Evolutionary conservation across 2,329 filamentous ascomycete genomes (phyloP).

Genomic region (Acephala macrosclerotiorum): DNA sequence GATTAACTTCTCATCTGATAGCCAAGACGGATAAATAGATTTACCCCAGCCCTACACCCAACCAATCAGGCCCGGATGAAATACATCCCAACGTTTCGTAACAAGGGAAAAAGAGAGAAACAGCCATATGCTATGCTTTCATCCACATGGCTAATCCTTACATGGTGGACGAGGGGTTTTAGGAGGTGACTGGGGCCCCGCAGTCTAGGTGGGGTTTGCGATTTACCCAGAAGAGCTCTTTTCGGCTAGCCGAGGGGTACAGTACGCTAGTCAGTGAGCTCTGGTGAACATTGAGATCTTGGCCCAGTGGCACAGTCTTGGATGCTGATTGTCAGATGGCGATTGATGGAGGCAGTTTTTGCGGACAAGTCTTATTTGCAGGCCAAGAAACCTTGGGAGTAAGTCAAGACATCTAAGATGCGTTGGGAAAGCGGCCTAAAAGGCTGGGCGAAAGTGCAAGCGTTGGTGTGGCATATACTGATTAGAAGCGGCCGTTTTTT

Average conservation of each 20-base stretch:
- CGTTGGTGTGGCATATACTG: not conserved
- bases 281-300: not conserved
- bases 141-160: not conserved
- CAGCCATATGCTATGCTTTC: conserved; percentile 16
- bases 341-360: conserved; percentile 7
- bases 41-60: not conserved
- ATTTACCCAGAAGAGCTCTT: conserved; percentile 13
- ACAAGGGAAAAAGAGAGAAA: conserved; percentile 3
- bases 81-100: not conserved
- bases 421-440: not conserved
- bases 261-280: not conserved
- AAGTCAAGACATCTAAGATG: not conserved
- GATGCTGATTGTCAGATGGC: not conserved
- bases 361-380: conserved; percentile 5
- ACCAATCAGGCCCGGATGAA: not conserved
- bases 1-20: not conserved
- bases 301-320: not conserved
- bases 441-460: not conserved
- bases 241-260: not conserved
- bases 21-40: conserved; percentile 20
- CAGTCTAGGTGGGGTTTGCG: not conserved
- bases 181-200: conserved; percentile 10
- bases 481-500: not conserved
- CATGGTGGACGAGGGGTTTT: not conserved
- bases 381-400: not conserved